Evolutionary conservation across 2,329 filamentous ascomycete species (phyloP).

Genomic region (Xylariaceae sp.): DNA sequence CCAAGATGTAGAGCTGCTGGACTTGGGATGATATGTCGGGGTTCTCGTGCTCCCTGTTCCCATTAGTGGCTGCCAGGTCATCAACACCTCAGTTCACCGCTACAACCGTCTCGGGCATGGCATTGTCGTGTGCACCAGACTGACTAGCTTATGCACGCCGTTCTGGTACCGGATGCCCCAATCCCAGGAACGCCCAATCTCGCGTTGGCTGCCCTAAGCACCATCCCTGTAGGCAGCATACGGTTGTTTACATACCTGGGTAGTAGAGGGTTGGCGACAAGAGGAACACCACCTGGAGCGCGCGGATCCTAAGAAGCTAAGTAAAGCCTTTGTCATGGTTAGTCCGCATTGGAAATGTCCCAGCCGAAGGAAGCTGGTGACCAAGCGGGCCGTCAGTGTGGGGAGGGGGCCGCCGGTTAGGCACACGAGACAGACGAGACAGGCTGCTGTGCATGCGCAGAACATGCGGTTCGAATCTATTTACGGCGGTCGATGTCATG

Average conservation of each 20-base stretch:
- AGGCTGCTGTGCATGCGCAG: too few relatives aligned
- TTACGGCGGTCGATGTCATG: too few relatives aligned
- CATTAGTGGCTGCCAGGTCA: conserved; percentile 16
- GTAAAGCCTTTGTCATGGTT: neutral
- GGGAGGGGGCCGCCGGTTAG: conserved; percentile 8
- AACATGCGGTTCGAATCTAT: too few relatives aligned
- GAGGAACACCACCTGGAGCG: neutral
- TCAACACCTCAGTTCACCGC: conserved; percentile 15
- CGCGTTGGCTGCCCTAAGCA: conserved; percentile 4
- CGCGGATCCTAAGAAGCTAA: neutral
- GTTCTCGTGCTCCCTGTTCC: conserved; percentile 10
- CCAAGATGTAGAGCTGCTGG: neutral
- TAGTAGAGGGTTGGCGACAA: neutral
- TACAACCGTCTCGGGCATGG: conserved; percentile 11
- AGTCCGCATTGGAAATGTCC: neutral
- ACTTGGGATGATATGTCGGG: conserved; percentile 3
- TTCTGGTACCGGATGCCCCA: too few relatives aligned
- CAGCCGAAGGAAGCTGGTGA: conserved; percentile 6
- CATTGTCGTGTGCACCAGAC: too few relatives aligned
- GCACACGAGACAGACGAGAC: conserved; percentile 14
- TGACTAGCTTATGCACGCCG: too few relatives aligned
- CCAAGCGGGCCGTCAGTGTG: conserved; percentile 10
- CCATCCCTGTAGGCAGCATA: conserved; percentile 11
- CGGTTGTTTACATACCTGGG: neutral
- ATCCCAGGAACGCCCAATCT: conserved; percentile 1